Evolutionary conservation across 1,139 yeast species (phyloP), one percentile per base, ranked within the genome.

Genomic region (Lizanozyma gosingica): DNA sequence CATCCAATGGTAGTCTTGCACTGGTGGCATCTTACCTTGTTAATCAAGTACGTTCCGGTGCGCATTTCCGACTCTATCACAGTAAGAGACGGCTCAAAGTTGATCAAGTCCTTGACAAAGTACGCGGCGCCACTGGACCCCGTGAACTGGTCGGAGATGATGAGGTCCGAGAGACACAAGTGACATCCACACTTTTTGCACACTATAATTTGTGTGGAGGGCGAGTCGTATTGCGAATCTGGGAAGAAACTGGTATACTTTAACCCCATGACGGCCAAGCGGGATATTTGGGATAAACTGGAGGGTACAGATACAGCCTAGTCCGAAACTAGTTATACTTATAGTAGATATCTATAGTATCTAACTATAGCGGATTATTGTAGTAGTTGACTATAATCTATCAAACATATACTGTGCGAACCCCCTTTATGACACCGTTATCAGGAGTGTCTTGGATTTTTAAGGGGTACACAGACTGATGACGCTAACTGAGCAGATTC

Each of bases 1-100:
- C 96, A 86, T 8, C 95, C 96, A 33, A 86, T 61, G 37, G 67
- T 67, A 3, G 60, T 55, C 39, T 63, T 59, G 56, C 95, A 86
- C 51, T 79, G 85, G 45, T 72, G 74, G 58, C 96, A 86, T 40
- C 59, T 59, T 33, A 85, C 74, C 46, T 77, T 77, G 48, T 76
- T 76, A 18, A 84, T 83, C 14, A 71, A 63, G 55, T 83, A 87
- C 22, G 59, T 58, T 1, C 95, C 96, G 0, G 95, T 84, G 41
- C 66, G 64, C 92, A 86, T 84, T 39, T 52, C 52, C 3, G 68
- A 60, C 43, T 67, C 69, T 40, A 61, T 62, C 15, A 62, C 52
- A 6, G 49, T 46, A 17, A 59, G 53, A 35, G 64, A 67, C 6
- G 59, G 49, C 34, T 56, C 59, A 41, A 60, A 59, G 50, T 76